Base-by-base conservation (phyloP, 257 asterid species). In the Ophiorrhiza pumila region DNA sequence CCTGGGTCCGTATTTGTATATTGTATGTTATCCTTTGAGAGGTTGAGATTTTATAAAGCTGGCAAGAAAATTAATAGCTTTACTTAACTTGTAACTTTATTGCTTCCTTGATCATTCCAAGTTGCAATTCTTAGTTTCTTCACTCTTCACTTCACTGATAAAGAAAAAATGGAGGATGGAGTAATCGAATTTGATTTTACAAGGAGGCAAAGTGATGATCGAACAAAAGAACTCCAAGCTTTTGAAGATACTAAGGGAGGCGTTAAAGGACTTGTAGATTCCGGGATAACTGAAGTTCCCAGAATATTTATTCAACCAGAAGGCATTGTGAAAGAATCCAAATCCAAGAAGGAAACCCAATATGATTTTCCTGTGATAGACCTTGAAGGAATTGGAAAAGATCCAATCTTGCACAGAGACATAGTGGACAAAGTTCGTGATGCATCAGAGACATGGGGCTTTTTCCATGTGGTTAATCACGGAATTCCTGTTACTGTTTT, bases 381-480 rank as follows among this genome's bases (percentile, higher is more conserved):
- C 68, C 90, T 91, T 22, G 53, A 71, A 68, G 76, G 69, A 29
- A 31, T 69, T 6, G 65, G 56, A 13, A 65, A 63, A 5, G 86
- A 81, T 63, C 20, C 55, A 0, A 29, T 23, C 23, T 32, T 32
- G 32, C 89, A 31, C 5, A 23, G 37, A 15, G 84, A 80, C 59
- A 73, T 47, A 0, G 86, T 89, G 42, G 79, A 76, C 37, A 79
- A 77, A 69, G 77, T 89, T 5, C 59, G 80, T 46, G 53, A 77
- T 14, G 96, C 97, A 42, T 83, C 88, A 0, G 86, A 83, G 80
- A 80, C 35, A 1, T 82, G 80, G 80, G 96, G 92, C 0, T 87
- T 87, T 37, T 89, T 91, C 78, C 96, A 87, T 64, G 86, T 88
- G 74, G 79, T 87, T 13, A 89, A 88, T 68, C 95, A 88, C 67